Conservation (phyloP, 306 rosid genomes). For the Quercus alba region DNA sequence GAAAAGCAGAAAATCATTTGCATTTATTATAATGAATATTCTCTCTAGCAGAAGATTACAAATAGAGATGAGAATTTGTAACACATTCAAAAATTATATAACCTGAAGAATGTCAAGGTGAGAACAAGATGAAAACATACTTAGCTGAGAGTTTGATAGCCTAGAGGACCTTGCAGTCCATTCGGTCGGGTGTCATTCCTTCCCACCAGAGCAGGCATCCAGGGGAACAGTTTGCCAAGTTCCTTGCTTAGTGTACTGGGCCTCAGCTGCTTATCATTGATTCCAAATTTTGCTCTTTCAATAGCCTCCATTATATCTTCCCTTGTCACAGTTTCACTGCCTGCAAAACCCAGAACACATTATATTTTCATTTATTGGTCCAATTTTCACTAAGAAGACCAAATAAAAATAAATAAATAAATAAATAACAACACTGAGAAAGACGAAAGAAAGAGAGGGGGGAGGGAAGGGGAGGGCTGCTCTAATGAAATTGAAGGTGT, state of each 20-base stretch:
- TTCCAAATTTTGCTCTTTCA: slow-evolving; percentile 91
- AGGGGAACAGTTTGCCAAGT: slow-evolving; percentile 73
- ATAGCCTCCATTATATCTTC: slow-evolving; percentile 93
- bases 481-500: neutral
- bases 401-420: neutral
- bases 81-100: neutral
- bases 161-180: slow-evolving; percentile 62
- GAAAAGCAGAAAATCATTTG: neutral
- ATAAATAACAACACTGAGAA: too few species aligned
- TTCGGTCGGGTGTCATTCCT: slow-evolving; percentile 49
- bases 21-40: neutral
- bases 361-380: neutral
- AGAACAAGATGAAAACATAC: slow-evolving; percentile 7
- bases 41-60: neutral
- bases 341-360: slow-evolving; percentile 35
- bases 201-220: slow-evolving; percentile 80
- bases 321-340: slow-evolving; percentile 71
- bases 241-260: slow-evolving; percentile 63
- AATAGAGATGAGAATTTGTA: neutral
- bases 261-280: slow-evolving; percentile 57
- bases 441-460: neutral
- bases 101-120: neutral
- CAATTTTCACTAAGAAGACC: slow-evolving; percentile 1
- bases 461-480: neutral
- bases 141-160: slow-evolving; percentile 79